A percentile compares a stretch with the other conserved stretches of the same genome.
Conservation (phyloP, 2,329 filamentous ascomycete genomes). For the Tolypocladium tundrense region DNA sequence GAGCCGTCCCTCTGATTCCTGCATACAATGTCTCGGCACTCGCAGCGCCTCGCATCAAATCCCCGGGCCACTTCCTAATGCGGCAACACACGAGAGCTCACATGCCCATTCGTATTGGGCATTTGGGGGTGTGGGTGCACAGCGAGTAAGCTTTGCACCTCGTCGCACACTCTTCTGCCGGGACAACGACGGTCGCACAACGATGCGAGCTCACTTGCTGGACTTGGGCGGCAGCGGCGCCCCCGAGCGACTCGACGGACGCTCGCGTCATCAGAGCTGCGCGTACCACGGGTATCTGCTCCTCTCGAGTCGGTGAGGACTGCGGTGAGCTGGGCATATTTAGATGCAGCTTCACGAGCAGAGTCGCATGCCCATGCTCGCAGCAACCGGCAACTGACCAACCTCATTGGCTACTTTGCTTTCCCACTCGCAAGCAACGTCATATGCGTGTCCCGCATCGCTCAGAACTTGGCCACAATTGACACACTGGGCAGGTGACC, state of each 20-base stretch:
- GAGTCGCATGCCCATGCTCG: not conserved
- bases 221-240: not conserved
- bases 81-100: not conserved
- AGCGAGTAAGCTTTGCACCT: not conserved
- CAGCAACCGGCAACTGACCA: not conserved
- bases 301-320: not conserved
- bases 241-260: not conserved
- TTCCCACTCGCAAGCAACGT: not conserved
- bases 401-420: not conserved
- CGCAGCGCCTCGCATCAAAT: not conserved
- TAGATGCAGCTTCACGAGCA: not conserved
- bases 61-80: not conserved
- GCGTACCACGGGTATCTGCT: not conserved
- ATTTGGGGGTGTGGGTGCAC: not conserved
- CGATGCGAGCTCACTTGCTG: not conserved
- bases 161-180: not conserved
- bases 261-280: not conserved
- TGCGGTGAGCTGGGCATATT: not conserved
- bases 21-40: not conserved
- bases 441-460: not conserved
- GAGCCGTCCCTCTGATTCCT: not conserved
- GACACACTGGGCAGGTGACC: too few species aligned
- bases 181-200: not conserved
- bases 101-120: not conserved
- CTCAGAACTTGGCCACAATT: not conserved